Evolutionary conservation across 352 stramenopile species (phyloP).

Genomic region (Pythium periplocum): DNA sequence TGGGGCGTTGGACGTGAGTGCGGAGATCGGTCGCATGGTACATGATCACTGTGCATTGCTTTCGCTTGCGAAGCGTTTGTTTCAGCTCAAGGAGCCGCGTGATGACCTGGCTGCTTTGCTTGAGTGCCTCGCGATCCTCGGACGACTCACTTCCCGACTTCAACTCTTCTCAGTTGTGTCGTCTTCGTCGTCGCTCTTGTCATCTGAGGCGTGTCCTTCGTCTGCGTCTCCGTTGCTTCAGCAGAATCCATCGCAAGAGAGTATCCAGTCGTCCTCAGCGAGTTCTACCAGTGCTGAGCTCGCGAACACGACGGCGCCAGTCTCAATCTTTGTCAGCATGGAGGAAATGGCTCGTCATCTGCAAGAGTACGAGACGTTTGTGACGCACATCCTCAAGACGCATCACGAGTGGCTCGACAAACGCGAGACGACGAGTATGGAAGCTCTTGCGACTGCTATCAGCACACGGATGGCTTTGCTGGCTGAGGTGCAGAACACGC

Average conservation of each 20-base stretch:
- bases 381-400: slow-evolving; percentile 21
- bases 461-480: slow-evolving; percentile 32
- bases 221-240: neutral
- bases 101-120: slow-evolving; percentile 47
- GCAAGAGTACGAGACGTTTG: slow-evolving; percentile 58
- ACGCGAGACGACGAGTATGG: slow-evolving; percentile 8
- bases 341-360: slow-evolving; percentile 49
- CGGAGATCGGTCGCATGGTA: slow-evolving; percentile 47
- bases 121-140: slow-evolving; percentile 48
- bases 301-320: slow-evolving; percentile 15
- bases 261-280: slow-evolving; percentile 11
- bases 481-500: slow-evolving; percentile 16
- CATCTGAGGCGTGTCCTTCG: neutral
- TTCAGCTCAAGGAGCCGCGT: slow-evolving; percentile 43
- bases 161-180: slow-evolving; percentile 18
- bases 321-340: slow-evolving; percentile 41
- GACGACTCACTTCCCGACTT: slow-evolving; percentile 24
- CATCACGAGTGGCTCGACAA: neutral
- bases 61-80: slow-evolving; percentile 37
- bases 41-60: slow-evolving; percentile 51
- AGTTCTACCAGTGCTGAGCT: slow-evolving; percentile 9
- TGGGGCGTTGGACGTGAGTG: slow-evolving; percentile 24
- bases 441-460: slow-evolving; percentile 29
- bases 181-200: neutral
- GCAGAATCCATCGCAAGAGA: slow-evolving; percentile 17